Conservation (phyloP, 1,284 basidiomycete species). For the Nidula niveotomentosa region DNA sequence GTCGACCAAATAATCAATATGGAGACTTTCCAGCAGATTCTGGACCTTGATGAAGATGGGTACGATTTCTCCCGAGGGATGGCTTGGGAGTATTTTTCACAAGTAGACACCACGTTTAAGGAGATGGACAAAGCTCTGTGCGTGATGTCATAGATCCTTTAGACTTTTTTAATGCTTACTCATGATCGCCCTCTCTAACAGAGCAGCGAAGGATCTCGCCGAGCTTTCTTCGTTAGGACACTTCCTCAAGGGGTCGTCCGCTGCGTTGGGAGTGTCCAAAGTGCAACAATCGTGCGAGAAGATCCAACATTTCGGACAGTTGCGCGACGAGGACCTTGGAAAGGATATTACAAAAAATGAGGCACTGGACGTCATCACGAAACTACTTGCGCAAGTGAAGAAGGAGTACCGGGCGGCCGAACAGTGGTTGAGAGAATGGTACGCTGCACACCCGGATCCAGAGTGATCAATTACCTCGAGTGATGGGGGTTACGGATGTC, state of each 20-base stretch:
- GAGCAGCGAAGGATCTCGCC: slow-evolving; percentile 55
- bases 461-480: slow-evolving; percentile 1
- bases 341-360: slow-evolving; percentile 50
- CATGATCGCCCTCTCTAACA: slow-evolving; percentile 27
- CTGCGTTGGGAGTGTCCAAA: slow-evolving; percentile 81
- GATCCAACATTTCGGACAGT: slow-evolving; percentile 85
- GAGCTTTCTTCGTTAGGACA: slow-evolving; percentile 81
- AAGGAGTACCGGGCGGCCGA: slow-evolving; percentile 38
- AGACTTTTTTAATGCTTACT: slow-evolving; percentile 9
- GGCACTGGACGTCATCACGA: slow-evolving; percentile 63
- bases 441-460: slow-evolving; percentile 13
- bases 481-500: not conserved
- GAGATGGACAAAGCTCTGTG: slow-evolving; percentile 82
- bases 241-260: slow-evolving; percentile 94
- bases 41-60: slow-evolving; percentile 89
- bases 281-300: slow-evolving; percentile 85
- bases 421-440: slow-evolving; percentile 39
- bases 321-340: slow-evolving; percentile 47
- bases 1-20: slow-evolving; percentile 55
- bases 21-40: slow-evolving; percentile 82
- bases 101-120: slow-evolving; percentile 74
- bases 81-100: slow-evolving; percentile 79
- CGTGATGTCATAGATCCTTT: slow-evolving; percentile 31
- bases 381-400: slow-evolving; percentile 33
- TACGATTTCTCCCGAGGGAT: slow-evolving; percentile 80